These are phyloP conservation scores for Eutrema salsugineum DNA, from an alignment of 441 rosid species.

Conservation along the genomic window DNA sequence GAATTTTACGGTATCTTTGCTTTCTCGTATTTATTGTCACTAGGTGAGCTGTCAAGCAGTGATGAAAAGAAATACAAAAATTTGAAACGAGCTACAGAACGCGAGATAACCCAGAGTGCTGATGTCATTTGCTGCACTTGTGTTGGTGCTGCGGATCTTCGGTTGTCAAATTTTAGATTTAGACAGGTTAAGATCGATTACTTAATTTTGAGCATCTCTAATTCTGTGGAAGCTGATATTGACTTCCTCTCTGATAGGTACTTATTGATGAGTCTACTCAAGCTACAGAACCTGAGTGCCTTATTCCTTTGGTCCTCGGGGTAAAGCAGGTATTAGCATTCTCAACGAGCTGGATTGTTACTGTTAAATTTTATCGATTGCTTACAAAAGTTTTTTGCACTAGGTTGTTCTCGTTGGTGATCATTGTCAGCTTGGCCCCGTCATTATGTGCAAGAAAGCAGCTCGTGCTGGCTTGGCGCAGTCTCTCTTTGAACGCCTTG, in stretches of 20 bases:
- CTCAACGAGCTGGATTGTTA: slow-evolving; percentile 7
- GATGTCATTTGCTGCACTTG: slow-evolving; percentile 99
- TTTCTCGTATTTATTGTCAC: not conserved
- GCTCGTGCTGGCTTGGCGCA: slow-evolving; percentile 99
- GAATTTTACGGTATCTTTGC: slow-evolving; percentile 9
- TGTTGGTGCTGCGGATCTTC: slow-evolving; percentile 99
- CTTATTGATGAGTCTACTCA: slow-evolving; percentile 99
- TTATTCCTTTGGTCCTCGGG: slow-evolving; percentile 98
- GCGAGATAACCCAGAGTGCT: slow-evolving; percentile 99
- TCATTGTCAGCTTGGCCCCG: slow-evolving; percentile 99
- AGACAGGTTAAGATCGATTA: slow-evolving; percentile 66
- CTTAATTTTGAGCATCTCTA: slow-evolving; percentile 5
- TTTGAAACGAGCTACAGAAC: slow-evolving; percentile 91
- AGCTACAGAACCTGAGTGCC: slow-evolving; percentile 99
- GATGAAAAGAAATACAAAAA: slow-evolving; percentile 99
- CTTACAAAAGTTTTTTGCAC: slow-evolving; percentile 27
- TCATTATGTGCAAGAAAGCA: slow-evolving; percentile 99
- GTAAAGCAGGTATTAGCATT: slow-evolving; percentile 79
- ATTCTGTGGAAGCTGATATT: slow-evolving; percentile 26
- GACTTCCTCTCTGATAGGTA: slow-evolving; percentile 47
- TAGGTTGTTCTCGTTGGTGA: slow-evolving; percentile 99
- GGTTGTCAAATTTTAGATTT: slow-evolving; percentile 94
- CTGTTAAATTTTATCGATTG: not conserved
- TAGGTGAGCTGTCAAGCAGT: slow-evolving; percentile 98
- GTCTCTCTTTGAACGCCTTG: slow-evolving; percentile 97